Base-by-base conservation (phyloP, 192 early-diverging fungal genomes). In the Podila verticillata region DNA sequence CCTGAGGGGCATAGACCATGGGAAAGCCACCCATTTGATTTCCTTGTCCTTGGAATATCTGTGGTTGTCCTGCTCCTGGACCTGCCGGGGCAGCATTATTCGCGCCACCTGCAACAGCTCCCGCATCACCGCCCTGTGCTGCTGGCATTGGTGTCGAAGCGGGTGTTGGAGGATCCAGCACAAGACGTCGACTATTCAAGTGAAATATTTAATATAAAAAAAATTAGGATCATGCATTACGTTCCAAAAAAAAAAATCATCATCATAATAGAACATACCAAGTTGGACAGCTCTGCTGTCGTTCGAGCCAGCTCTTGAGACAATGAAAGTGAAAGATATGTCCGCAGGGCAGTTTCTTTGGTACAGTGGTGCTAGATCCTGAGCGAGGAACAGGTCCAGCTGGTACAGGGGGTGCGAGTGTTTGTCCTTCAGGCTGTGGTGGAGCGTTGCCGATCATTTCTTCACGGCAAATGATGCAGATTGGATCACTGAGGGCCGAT, bases 251-350 rank as follows among this genome's bases (percentile, higher is more conserved):
- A 65, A 48, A 22, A 48, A 28, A 26, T 15, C 12, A 4, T 19
- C 57, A 58, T 10, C 12, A 0, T 44, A 66, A 6, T 22, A 28
- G 48, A 10, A 29, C 61, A 63, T 86, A 92, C 89, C 97, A 99
- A 1, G 98, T 99, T 7, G 98, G 98, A 79, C 98, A 99, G 63
- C 91, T 95, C 73, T 98, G 98, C 77, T 99, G 98, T 65, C 97
- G 75, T 79, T 99, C 98, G 12, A 99, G 84, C 98, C 98, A 99
- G 83, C 94, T 96, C 58, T 95, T 86, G 44, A 99, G 84, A 82
- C 98, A 99, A 70, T 94, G 92, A 73, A 98, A 96, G 79, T 99
- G 98, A 72, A 99, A 99, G 26, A 99, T 93, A 66, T 99, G 98
- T 1, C 96, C 96, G 78, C 98, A 99, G 1, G 94, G 95, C 35